A percentile compares a stretch with the other conserved stretches of the same genome.
Evolutionary conservation across 2,329 filamentous ascomycete genomes (phyloP).

Genomic region (Lecanicillium sp.): DNA sequence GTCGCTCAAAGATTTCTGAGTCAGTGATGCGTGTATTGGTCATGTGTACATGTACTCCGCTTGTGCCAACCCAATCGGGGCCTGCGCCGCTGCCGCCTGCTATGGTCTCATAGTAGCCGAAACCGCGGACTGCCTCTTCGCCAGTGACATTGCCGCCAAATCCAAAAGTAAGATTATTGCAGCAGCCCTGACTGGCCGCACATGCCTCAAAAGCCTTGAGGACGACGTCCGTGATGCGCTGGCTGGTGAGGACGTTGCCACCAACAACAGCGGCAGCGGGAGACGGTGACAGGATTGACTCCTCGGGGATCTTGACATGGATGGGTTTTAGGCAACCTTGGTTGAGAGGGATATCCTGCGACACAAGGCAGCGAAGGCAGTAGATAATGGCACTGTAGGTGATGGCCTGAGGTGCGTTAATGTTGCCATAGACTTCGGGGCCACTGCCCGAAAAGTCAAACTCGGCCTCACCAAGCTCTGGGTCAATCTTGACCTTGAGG

Average conservation of each 20-base stretch:
- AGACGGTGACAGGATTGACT: conserved; percentile 67
- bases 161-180: conserved; percentile 79
- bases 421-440: conserved; percentile 71
- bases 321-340: conserved; percentile 75
- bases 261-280: conserved; percentile 74
- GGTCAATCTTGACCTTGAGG: conserved; percentile 67
- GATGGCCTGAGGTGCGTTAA: conserved; percentile 75
- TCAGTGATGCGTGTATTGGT: conserved; percentile 72
- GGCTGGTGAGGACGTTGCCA: conserved; percentile 58
- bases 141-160: conserved; percentile 45
- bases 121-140: conserved; percentile 29
- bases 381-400: conserved; percentile 86
- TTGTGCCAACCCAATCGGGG: conserved; percentile 37
- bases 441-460: conserved; percentile 79
- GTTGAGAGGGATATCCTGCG: conserved; percentile 75
- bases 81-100: conserved; percentile 62
- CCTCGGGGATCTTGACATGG: conserved; percentile 63
- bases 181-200: conserved; percentile 71
- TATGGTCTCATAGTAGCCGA: conserved; percentile 55
- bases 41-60: conserved; percentile 46
- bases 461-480: conserved; percentile 64
- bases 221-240: conserved; percentile 37
- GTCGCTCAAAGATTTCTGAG: conserved; percentile 35
- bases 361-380: conserved; percentile 71
- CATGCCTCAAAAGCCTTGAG: conserved; percentile 70